A percentile compares a stretch with the other conserved stretches of the same genome.
Evolutionary conservation across 768 basidiomycete species (phyloP).

Genomic region (Hypholoma sublateritium): DNA sequence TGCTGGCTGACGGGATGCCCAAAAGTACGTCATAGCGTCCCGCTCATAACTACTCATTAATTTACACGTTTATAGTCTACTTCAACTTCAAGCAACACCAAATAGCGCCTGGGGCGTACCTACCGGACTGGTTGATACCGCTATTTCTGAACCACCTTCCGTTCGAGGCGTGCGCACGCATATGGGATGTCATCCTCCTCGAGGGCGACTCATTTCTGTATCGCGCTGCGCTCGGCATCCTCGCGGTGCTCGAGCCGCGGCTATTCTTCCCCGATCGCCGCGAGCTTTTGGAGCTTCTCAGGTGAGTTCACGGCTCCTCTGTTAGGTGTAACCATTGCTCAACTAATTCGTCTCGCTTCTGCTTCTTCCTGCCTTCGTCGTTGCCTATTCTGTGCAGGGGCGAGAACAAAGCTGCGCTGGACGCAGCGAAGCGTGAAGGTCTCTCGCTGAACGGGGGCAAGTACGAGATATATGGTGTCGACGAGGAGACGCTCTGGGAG

Average conservation of each 20-base stretch:
- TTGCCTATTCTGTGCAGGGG: conserved; percentile 54
- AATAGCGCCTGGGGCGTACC: conserved; percentile 81
- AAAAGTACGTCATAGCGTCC: conserved; percentile 47
- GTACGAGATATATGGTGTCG: conserved; percentile 85
- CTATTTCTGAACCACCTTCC: conserved; percentile 86
- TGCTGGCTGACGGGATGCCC: conserved; percentile 91
- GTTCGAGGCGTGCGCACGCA: conserved; percentile 83
- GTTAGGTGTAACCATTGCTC: not conserved
- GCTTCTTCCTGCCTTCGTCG: not conserved
- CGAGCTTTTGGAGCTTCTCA: conserved; percentile 77
- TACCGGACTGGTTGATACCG: conserved; percentile 79
- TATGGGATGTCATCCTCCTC: conserved; percentile 86
- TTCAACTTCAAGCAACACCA: conserved; percentile 96
- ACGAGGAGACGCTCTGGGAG: conserved; percentile 86
- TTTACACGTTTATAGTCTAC: conserved; percentile 55
- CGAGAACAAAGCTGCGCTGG: conserved; percentile 78
- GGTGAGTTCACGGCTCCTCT: conserved; percentile 37
- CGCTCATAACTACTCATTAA: not conserved
- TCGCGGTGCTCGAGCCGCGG: conserved; percentile 81
- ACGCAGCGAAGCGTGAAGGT: conserved; percentile 78
- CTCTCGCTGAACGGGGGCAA: conserved; percentile 63
- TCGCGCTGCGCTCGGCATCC: conserved; percentile 77
- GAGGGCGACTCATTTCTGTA: conserved; percentile 92
- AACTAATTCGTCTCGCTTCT: not conserved
- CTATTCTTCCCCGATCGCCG: conserved; percentile 85